Evolutionary conservation across 257 asterid species (phyloP), one percentile per base, ranked within the genome.

Genomic region (Solanum microdontum): DNA sequence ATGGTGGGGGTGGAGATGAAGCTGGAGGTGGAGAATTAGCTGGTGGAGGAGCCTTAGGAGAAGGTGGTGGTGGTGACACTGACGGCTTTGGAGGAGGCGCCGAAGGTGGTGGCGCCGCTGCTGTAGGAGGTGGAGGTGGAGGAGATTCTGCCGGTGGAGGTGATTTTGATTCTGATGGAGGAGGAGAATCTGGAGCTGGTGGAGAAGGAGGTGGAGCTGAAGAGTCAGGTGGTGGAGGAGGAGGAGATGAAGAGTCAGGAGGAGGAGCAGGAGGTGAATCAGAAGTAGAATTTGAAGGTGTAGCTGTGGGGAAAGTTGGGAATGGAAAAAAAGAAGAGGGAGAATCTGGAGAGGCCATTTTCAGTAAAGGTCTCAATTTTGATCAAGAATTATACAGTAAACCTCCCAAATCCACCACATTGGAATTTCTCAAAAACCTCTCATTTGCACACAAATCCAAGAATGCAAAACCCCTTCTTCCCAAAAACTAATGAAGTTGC

Each of bases 151-250:
- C 80, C 2, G 90, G 86, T 2, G 91, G 75, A 9, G 90, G 82
- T 34, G 94, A 90, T 80, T 26, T n/a, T 5, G 89, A 33, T 32
- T 82, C 88, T 7, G 93, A 92, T 19, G 92, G 90, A 48, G 94
- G 86, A 4, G 84, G 87, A 19, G 88, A 11, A 89, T 87, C 24
- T 68, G 87, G 37, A 85, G 62, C 75, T 3, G 93, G 82, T 11
- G 92, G 93, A 23, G 92, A 87, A 73, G 94, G 94, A 17, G 94
- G 91, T 58, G 92, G 89, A n/a, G 88, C 84, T 34, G 90, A 90
- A 69, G 90, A 60, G 37, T 66, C 87, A 24, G 88, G 30, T 32
- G 91, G 84, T 9, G 88, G 88, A 15, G 93, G 94, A 17, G 94
- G 90, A 21, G 93, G 93, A 17, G 94, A 89, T 14, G 88, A 79